A percentile compares a stretch with the other conserved stretches of the same genome.
Evolutionary conservation across 169 alveolate genomes (phyloP).

Genomic region (Cryptosporidium viatorum): DNA sequence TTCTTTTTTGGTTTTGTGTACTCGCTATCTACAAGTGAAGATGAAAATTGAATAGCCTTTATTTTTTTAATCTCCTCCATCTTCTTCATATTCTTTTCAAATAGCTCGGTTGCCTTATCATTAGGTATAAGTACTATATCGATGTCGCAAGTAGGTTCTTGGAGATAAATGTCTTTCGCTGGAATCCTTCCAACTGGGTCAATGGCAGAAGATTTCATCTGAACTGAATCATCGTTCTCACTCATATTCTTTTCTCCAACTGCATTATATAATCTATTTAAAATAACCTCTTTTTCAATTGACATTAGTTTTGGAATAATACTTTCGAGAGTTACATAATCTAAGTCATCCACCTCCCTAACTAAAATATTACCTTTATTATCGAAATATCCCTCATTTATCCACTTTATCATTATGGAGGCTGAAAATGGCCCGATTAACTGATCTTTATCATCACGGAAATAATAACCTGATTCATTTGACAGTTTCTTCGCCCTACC

Average conservation of each 20-base stretch:
- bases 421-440: constrained; percentile 70
- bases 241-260: constrained; percentile 17
- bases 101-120: constrained; percentile 48
- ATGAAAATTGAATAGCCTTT: constrained; percentile 59
- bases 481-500: background rate
- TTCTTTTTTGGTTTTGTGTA: background rate
- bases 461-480: constrained; percentile 39
- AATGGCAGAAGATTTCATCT: constrained; percentile 45
- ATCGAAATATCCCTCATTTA: constrained; percentile 69
- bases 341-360: constrained; percentile 43
- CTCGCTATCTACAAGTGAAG: constrained; percentile 49
- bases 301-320: constrained; percentile 44
- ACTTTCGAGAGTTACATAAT: constrained; percentile 69
- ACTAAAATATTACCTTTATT: constrained; percentile 51
- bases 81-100: constrained; percentile 61
- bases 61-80: constrained; percentile 62
- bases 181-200: constrained; percentile 74
- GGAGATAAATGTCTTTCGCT: constrained; percentile 68
- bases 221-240: background rate
- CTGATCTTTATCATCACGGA: constrained; percentile 55
- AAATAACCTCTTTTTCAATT: constrained; percentile 26
- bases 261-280: constrained; percentile 38
- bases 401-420: constrained; percentile 41
- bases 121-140: constrained; percentile 63
- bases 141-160: constrained; percentile 67